Percentiles rank a stretch among this genome's conserved stretches.
Conservation (phyloP, 1,284 basidiomycete species). For the Apiotrichum mycotoxinovorans region DNA sequence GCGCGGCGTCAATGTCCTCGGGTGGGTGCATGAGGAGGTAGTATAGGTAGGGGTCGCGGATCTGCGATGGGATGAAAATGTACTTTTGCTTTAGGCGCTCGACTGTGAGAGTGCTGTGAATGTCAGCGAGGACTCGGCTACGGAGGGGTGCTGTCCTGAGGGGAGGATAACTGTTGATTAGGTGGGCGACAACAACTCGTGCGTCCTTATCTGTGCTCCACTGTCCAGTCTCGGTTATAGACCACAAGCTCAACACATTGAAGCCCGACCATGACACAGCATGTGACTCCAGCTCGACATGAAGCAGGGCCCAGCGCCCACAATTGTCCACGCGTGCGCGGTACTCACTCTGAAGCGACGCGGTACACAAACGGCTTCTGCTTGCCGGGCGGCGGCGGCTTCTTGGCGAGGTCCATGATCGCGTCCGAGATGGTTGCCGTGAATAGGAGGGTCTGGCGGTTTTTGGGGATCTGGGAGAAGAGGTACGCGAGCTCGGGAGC, state of each 20-base stretch:
- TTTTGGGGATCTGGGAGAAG: slow-evolving; percentile 72
- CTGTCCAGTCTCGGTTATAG: too few species aligned
- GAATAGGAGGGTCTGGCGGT: slow-evolving; percentile 92
- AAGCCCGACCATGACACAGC: too few species aligned
- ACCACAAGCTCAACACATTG: too few species aligned
- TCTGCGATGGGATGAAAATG: slow-evolving; percentile 88
- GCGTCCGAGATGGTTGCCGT: slow-evolving; percentile 90
- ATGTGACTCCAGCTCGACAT: too few species aligned
- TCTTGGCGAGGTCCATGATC: slow-evolving; percentile 74
- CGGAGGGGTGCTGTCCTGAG: too few species aligned
- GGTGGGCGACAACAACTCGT: too few species aligned
- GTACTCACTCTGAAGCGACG: slow-evolving; percentile 69
- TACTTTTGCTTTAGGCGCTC: slow-evolving; percentile 82
- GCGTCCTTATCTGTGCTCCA: too few species aligned
- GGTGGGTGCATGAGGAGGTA: slow-evolving; percentile 85
- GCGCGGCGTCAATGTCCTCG: slow-evolving; percentile 58
- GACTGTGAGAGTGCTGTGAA: slow-evolving; percentile 73
- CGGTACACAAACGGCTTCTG: slow-evolving; percentile 81
- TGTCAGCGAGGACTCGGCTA: too few species aligned
- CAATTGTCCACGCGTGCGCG: too few species aligned
- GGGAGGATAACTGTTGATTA: too few species aligned
- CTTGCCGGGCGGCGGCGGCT: slow-evolving; percentile 75
- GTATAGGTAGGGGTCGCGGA: slow-evolving; percentile 89
- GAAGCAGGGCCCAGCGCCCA: too few species aligned
- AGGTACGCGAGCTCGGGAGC: slow-evolving; percentile 77